Conservation (phyloP, 2,329 filamentous ascomycete species). For the Calonectria leucothoes region DNA sequence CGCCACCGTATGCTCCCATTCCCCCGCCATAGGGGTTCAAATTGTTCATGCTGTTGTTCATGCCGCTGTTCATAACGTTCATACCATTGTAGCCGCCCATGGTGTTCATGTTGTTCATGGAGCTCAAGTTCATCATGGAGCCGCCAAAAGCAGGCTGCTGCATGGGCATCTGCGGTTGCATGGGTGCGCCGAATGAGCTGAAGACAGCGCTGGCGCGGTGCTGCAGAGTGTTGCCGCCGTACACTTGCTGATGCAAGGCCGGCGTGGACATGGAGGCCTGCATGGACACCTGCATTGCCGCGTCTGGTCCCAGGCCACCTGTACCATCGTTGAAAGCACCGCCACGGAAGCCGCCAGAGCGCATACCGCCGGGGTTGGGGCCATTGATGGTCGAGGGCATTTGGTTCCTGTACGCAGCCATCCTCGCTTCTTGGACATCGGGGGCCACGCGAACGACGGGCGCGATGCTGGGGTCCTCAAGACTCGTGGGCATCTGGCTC, state of each 20-base stretch:
- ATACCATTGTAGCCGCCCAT: conserved; percentile 37
- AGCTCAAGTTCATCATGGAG: conserved; percentile 35
- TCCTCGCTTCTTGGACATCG: conserved; percentile 52
- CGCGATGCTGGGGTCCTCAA: conserved; percentile 36
- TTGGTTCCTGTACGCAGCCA: conserved; percentile 61
- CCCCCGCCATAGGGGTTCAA: conserved; percentile 36
- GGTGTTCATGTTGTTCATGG: conserved; percentile 32
- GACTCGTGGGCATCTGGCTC: conserved; percentile 59
- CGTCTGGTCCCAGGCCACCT: conserved; percentile 50
- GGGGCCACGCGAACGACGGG: background rate
- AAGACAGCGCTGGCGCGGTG: conserved; percentile 47
- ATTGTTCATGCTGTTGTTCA: conserved; percentile 29
- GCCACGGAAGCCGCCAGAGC: conserved; percentile 59
- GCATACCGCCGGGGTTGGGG: conserved; percentile 41
- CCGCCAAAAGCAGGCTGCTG: conserved; percentile 39
- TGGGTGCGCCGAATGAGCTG: conserved; percentile 44
- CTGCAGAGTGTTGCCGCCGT: conserved; percentile 34
- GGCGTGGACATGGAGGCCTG: conserved; percentile 33
- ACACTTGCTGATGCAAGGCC: conserved; percentile 40
- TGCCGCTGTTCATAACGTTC: conserved; percentile 25
- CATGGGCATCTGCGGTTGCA: conserved; percentile 34
- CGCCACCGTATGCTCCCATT: conserved; percentile 44
- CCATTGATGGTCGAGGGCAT: conserved; percentile 58
- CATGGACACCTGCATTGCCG: conserved; percentile 25
- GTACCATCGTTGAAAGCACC: conserved; percentile 67